A percentile compares a stretch with the other conserved stretches of the same genome.
Evolutionary conservation across 1,284 basidiomycete species (phyloP).

Genomic region (Gomphus bonarii): DNA sequence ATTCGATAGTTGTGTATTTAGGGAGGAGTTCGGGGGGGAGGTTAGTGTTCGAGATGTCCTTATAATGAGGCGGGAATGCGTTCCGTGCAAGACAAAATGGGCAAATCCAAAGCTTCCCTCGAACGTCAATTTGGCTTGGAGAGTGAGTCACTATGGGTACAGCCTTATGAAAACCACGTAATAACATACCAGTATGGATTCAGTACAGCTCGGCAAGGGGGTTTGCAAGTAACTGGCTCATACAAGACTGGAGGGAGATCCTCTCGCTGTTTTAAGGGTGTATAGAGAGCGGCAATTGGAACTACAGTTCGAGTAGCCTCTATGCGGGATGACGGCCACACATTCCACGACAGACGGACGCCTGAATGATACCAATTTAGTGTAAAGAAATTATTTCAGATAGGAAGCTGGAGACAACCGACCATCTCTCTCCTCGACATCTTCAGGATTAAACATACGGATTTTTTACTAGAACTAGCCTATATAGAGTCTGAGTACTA

Average conservation of each 20-base stretch:
- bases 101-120: slow-evolving; percentile 99
- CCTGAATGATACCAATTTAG: slow-evolving; percentile 37
- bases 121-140: slow-evolving; percentile 90
- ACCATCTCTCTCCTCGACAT: slow-evolving; percentile 58
- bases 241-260: slow-evolving; percentile 96
- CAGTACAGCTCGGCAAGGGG: slow-evolving; percentile 92
- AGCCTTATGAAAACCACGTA: slow-evolving; percentile 1
- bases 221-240: slow-evolving; percentile 97
- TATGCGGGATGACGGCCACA: slow-evolving; percentile 95
- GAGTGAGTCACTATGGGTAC: slow-evolving; percentile 8
- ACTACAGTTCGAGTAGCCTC: slow-evolving; percentile 98
- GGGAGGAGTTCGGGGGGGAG: slow-evolving; percentile 92
- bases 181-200: slow-evolving; percentile 86
- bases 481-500: background rate
- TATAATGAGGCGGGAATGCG: slow-evolving; percentile 97
- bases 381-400: background rate
- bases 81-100: slow-evolving; percentile 97
- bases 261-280: slow-evolving; percentile 89
- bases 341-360: slow-evolving; percentile 93
- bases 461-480: background rate
- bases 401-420: slow-evolving; percentile 14
- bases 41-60: slow-evolving; percentile 96
- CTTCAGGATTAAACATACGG: slow-evolving; percentile 37
- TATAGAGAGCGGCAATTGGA: slow-evolving; percentile 96
- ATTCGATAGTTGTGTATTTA: slow-evolving; percentile 99